Base-by-base conservation (phyloP, 768 basidiomycete genomes). In the Termitomyces heimii region DNA sequence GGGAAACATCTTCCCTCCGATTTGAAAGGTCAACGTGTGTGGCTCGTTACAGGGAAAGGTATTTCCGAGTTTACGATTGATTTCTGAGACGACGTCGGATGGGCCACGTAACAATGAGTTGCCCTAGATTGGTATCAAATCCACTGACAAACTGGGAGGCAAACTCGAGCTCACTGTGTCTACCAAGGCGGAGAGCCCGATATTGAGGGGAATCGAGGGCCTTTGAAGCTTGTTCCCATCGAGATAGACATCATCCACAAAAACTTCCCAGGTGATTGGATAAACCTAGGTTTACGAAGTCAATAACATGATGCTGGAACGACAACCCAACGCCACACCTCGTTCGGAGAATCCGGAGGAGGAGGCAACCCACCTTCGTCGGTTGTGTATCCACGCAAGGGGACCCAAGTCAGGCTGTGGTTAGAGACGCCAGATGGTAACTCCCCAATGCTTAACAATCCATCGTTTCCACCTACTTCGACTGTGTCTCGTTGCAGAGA, bases 41-140 rank as follows among this genome's bases (percentile, higher is more conserved):
- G 85, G 78, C 14, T 75, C 73, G 0, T 77, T 66, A 68, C 89
- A 91, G 13, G 79, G 69, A 63, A 88, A 87, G 3, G 62, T 64
- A 5, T 53, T 56, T 10, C 78, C 80, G 0, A 86, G 67, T n/a
- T 59, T 66, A 6, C 62, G 53, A 28, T 61, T 60, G 53, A 90
- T 85, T n/a, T 68, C 60, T 0, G 71, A 57, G 13, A 92, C 71
- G 9, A 89, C 77, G 59, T 92, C 89, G 5, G 76, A 67, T 0
- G 88, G 89, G 9, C 88, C 89, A 24, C 89, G 86, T 53, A 92
- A 76, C 43, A 89, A 78, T 9, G 88, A 89, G 70, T 84, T 90
- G 0, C 90, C 89, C 87, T 89, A 56, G 37, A 49, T 26, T 47
- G 12, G n/a, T n/a, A 46, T 37, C 18, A 29, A 37, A 8, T 51